A percentile compares a stretch with the other conserved stretches of the same genome.
Conservation (phyloP, 2,329 filamentous ascomycete genomes). For the Tolypocladium sp. region DNA sequence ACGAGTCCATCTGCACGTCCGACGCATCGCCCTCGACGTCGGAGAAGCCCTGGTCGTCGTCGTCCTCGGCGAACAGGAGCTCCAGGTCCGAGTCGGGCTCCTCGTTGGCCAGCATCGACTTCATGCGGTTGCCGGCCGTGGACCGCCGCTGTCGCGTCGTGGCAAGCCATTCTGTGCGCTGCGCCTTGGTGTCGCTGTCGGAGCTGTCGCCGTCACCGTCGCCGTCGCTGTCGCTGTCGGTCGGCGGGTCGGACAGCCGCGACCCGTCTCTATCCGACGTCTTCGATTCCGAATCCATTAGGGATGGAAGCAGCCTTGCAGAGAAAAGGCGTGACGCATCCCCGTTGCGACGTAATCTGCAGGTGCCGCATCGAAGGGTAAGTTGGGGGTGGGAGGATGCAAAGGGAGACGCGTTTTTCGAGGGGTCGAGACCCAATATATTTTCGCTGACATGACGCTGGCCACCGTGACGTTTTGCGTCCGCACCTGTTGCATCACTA, state of each 20-base stretch:
- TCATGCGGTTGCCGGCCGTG: slow-evolving; percentile 79
- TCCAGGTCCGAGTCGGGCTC: slow-evolving; percentile 62
- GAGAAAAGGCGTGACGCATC: not conserved
- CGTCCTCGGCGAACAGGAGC: slow-evolving; percentile 66
- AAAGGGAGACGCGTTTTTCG: not conserved
- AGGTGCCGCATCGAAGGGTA: not conserved
- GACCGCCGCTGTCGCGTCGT: slow-evolving; percentile 66
- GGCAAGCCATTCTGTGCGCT: slow-evolving; percentile 57
- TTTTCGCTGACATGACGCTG: not conserved
- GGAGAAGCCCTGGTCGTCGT: slow-evolving; percentile 59
- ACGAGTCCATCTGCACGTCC: slow-evolving; percentile 80
- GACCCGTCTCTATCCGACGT: slow-evolving; percentile 23
- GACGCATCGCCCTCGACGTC: slow-evolving; percentile 59
- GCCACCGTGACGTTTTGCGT: not conserved
- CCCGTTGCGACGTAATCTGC: not conserved
- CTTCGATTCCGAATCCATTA: slow-evolving; percentile 19
- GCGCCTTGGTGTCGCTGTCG: slow-evolving; percentile 22
- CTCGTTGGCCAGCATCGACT: slow-evolving; percentile 66
- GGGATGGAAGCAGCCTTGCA: slow-evolving; percentile 5
- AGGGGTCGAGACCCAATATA: not conserved
- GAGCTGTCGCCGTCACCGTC: slow-evolving; percentile 17
- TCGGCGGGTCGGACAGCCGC: slow-evolving; percentile 11
- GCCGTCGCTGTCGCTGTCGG: slow-evolving; percentile 14
- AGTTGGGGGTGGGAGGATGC: not conserved
- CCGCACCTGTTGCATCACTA: not conserved